Evolutionary conservation across 805 yeast genomes (phyloP), one percentile per base, ranked within the genome.

Genomic region (Sugiyamaella chiloensis): DNA sequence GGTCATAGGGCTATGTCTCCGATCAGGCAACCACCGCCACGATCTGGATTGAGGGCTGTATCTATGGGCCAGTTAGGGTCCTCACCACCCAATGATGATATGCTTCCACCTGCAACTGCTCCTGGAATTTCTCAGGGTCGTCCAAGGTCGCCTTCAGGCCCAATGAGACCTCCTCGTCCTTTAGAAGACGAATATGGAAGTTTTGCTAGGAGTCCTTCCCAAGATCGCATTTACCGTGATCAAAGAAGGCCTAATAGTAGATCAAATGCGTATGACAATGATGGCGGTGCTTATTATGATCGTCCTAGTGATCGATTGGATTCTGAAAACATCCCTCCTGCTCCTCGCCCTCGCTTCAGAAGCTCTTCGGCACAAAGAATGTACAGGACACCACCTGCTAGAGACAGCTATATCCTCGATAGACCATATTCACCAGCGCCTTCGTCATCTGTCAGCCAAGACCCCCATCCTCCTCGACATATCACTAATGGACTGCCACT

Each of bases 401-500:
- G 37, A 5, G 37, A 34, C 7, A 34, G 37, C 37, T 40, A 40
- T 19, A 26, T 23, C 3, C 16, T 44, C 19, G 47, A 44, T 4
- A 44, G 47, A 19, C 47, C 47, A 8, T 47, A 34, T 24, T 42
- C 36, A 23, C 40, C 47, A 31, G 47, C 42, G 6, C 47, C 47
- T 8, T 35, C 47, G 23, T 40, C 46, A 12, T 40, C 52, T 8
- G 40, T 39, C 9, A 45, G 42, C 20, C 46, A 27, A 24, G 45
- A 48, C 16, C 50, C 41, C 12, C 49, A 40, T 34, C 47, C 47
- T 24, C 46, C 46, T 8, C 45, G 40, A 12, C 32, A 43, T 34
- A 32, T 30, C 16, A 12, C 30, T n/a, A 16, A 20, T 19, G 34
- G 34, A n/a, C 6, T 19, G 24, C 45, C 48, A 9, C 30, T 32